Base-by-base conservation (phyloP, 495 filamentous ascomycete species). In the Aspergillus taichungensis region DNA sequence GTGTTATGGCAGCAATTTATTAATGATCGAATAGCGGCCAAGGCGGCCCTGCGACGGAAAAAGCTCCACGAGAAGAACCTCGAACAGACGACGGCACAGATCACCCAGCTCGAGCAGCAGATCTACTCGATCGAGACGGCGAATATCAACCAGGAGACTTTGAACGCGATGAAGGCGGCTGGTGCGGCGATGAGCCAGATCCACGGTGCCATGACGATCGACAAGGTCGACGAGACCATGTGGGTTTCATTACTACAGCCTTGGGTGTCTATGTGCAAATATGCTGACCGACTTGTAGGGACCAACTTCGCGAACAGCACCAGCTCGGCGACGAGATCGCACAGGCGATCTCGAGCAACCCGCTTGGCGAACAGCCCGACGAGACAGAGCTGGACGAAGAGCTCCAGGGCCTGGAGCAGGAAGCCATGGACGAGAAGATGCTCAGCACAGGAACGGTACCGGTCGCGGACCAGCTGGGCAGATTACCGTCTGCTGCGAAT, bases 71-170 rank as follows among this genome's bases (percentile, higher is more conserved):
- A 94, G 62, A 84, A 88, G 70, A 85, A 87, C 47, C 78, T 96
- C 37, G 85, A 92, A 46, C 87, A 94, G 63, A 97, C 91, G 7
- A 75, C 79, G 30, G 79, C 83, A 30, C 94, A 97, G 65, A 88
- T 95, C 67, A 77, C 79, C 45, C 94, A 91, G 33, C 74, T 99
- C 10, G 92, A 97, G 60, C 86, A 89, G 55, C 89, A 99, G 61
- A 91, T 99, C 57, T 92, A 91, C 60, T 83, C 85, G 47, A 96
- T 99, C 64, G 92, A 99, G 62, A 85, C 90, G 13, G 94, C 92
- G 40, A 99, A 97, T 63, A 94, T 99, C 69, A 99, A 99, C 74
- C 78, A 90, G 60, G 89, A 97, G 71, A 99, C 92, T 5, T 74
- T 99, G 38, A 78, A 81, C 40, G 94, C 90, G 3, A 97, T 99